Conservation (phyloP, 768 basidiomycete species). For the Hypholoma sublateritium region DNA sequence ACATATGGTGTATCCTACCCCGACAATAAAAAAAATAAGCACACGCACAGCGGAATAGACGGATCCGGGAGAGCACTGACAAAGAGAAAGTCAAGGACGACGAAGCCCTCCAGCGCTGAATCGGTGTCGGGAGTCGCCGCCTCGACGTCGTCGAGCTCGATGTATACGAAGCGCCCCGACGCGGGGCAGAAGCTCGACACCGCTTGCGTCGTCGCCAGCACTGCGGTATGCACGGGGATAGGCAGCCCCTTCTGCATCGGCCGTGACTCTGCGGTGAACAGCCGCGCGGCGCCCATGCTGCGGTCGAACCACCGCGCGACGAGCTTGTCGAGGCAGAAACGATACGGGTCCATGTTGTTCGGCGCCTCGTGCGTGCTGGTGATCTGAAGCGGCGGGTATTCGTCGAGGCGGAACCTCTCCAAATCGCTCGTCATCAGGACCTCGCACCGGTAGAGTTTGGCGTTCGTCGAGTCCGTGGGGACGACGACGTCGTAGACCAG, state of each 20-base stretch:
- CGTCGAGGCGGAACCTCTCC: neutral
- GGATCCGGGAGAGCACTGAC: neutral
- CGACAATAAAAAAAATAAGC: too few relatives aligned
- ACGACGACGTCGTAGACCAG: conserved; percentile 1
- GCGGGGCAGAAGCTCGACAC: conserved; percentile 1
- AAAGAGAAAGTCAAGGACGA: neutral
- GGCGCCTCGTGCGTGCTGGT: neutral
- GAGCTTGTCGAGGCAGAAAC: conserved; percentile 1
- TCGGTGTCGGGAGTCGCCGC: neutral
- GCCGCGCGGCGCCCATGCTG: neutral
- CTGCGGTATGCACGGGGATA: neutral
- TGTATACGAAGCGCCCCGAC: conserved; percentile 3
- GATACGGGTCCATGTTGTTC: neutral
- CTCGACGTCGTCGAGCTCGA: neutral
- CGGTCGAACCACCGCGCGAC: conserved; percentile 4
- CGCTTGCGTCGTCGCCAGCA: neutral
- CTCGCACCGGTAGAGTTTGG: conserved; percentile 1
- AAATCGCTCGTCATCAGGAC: neutral
- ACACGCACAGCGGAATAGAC: too few relatives aligned
- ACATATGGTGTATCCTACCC: too few relatives aligned
- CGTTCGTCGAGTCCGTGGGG: neutral
- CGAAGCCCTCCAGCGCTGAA: neutral
- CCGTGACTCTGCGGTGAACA: neutral
- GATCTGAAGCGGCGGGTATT: neutral
- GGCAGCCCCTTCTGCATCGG: neutral